Conservation (phyloP, 169 alveolate species). For the Cryptosporidium baileyi region DNA sequence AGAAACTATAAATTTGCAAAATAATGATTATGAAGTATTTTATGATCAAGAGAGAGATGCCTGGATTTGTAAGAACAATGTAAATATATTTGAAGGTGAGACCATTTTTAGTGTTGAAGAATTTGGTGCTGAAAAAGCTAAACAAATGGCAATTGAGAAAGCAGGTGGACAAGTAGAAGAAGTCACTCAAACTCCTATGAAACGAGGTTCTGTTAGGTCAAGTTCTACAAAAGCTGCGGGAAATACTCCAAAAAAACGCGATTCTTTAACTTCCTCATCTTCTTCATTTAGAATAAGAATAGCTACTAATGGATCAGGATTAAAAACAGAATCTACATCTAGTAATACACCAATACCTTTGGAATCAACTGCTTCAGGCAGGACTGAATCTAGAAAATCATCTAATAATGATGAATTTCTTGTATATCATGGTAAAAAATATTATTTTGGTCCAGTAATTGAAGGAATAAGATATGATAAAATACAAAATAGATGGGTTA, state of each 20-base stretch:
- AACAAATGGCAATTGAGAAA: slow-evolving; percentile 43
- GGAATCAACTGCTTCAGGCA: slow-evolving; percentile 10
- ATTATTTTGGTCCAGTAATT: slow-evolving; percentile 64
- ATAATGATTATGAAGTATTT: slow-evolving; percentile 43
- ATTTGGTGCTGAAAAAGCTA: slow-evolving; percentile 44
- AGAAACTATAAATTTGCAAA: neutral
- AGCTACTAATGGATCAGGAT: neutral
- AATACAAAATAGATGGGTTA: slow-evolving; percentile 68
- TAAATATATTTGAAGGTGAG: slow-evolving; percentile 10
- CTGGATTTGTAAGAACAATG: slow-evolving; percentile 29
- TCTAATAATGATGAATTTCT: slow-evolving; percentile 36
- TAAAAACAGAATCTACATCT: neutral
- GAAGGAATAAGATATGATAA: slow-evolving; percentile 64
- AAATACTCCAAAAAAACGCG: slow-evolving; percentile 22
- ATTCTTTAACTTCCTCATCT: neutral
- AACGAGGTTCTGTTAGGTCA: slow-evolving; percentile 3
- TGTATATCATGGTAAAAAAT: slow-evolving; percentile 60
- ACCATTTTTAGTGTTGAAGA: slow-evolving; percentile 30
- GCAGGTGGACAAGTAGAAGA: slow-evolving; percentile 52
- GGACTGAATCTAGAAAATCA: slow-evolving; percentile 20
- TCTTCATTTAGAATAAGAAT: slow-evolving; percentile 59
- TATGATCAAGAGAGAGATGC: slow-evolving; percentile 43
- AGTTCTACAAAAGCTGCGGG: neutral
- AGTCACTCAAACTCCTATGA: slow-evolving; percentile 27
- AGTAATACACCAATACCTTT: neutral